These are phyloP conservation scores for Lepidium campestre DNA, from an alignment of 441 rosid species.

Conservation along the genomic window DNA sequence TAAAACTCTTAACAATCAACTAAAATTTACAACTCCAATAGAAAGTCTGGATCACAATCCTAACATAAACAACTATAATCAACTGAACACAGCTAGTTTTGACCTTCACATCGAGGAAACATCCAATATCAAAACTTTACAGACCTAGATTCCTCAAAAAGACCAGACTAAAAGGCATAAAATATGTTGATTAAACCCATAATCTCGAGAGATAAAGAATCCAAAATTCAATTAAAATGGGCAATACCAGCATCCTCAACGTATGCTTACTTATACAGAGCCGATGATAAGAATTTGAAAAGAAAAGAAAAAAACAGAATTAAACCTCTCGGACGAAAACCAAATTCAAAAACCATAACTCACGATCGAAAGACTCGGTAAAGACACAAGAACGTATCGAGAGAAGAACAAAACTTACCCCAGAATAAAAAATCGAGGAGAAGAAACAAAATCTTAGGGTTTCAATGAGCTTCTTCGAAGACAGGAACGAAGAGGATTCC, in stretches of 20 bases:
- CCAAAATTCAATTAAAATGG: background rate
- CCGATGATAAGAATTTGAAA: background rate
- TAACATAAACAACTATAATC: background rate
- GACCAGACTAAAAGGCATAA: background rate
- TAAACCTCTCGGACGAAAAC: background rate
- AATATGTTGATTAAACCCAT: background rate
- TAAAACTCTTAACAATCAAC: background rate
- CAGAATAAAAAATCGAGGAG: background rate
- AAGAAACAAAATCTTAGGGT: background rate
- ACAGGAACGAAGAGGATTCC: background rate
- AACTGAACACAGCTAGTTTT: background rate
- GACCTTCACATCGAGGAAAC: background rate
- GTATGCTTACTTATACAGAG: background rate
- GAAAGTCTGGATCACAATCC: background rate
- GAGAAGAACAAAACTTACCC: background rate
- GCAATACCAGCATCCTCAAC: background rate
- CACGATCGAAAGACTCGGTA: background rate
- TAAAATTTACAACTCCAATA: background rate
- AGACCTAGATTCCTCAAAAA: background rate
- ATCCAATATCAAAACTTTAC: background rate
- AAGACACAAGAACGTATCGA: background rate
- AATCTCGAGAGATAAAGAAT: background rate
- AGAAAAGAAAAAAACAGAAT: background rate
- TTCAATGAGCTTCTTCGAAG: background rate
- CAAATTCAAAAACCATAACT: background rate